Conservation (phyloP, 2,329 filamentous ascomycete genomes). For the Botrytis paeoniae region DNA sequence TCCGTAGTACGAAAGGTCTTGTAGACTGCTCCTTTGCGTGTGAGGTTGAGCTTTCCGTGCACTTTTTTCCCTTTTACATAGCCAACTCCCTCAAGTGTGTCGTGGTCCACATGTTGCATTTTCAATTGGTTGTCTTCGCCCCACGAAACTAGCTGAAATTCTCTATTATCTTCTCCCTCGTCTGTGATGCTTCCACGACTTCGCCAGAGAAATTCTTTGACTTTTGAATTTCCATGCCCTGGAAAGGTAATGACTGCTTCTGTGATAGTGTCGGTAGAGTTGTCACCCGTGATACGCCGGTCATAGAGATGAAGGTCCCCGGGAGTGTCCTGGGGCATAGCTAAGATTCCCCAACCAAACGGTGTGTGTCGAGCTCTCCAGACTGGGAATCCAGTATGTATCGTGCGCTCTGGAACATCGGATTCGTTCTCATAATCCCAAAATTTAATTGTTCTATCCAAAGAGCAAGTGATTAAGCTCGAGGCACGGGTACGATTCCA, state of each 20-base stretch:
- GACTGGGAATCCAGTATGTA: slow-evolving; percentile 79
- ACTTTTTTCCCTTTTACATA: slow-evolving; percentile 67
- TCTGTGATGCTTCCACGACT: slow-evolving; percentile 64
- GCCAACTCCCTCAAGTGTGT: slow-evolving; percentile 65
- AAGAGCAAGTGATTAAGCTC: slow-evolving; percentile 79
- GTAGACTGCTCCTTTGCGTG: slow-evolving; percentile 80
- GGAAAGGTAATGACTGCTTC: slow-evolving; percentile 56
- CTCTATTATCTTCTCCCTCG: slow-evolving; percentile 73
- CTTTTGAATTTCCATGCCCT: slow-evolving; percentile 61
- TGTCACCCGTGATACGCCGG: slow-evolving; percentile 47
- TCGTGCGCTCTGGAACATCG: slow-evolving; percentile 69
- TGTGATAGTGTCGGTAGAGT: slow-evolving; percentile 44
- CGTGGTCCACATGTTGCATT: slow-evolving; percentile 68
- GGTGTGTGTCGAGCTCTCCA: slow-evolving; percentile 91
- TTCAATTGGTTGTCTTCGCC: slow-evolving; percentile 80
- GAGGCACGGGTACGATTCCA: slow-evolving; percentile 79
- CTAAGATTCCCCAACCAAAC: slow-evolving; percentile 80
- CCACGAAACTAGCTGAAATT: slow-evolving; percentile 93
- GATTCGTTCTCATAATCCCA: slow-evolving; percentile 73
- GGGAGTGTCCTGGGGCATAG: slow-evolving; percentile 88
- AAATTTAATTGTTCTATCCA: slow-evolving; percentile 90
- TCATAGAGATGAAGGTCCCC: slow-evolving; percentile 84
- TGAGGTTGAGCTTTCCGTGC: slow-evolving; percentile 65
- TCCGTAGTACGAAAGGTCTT: slow-evolving; percentile 78
- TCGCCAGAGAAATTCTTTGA: slow-evolving; percentile 91